phyloP scores from a whole-genome alignment of 805 yeast genomes.

The Hanseniaspora meyeri region DNA sequence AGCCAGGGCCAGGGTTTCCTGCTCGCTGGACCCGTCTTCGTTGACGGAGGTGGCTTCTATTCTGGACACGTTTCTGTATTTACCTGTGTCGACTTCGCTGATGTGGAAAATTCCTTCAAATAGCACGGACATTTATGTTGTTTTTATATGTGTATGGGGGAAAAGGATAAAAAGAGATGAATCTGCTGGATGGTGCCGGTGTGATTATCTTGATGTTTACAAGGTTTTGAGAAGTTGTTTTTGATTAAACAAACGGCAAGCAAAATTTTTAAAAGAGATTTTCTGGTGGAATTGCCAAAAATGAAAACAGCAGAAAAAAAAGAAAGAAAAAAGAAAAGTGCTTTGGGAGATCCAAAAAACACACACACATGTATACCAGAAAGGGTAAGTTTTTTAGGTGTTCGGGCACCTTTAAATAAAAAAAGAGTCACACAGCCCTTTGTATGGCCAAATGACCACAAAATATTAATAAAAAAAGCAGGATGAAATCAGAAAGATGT shows the following conservation, averaged over 20 bases:
- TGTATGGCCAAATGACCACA: too few relatives aligned
- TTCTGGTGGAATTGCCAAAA: too few relatives aligned
- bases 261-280: too few relatives aligned
- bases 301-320: neutral
- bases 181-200: too few relatives aligned
- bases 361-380: too few relatives aligned
- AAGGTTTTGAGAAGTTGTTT: neutral
- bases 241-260: neutral
- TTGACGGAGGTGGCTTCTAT: conserved; percentile 80
- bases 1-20: conserved; percentile 59
- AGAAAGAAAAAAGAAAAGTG: neutral
- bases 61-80: conserved; percentile 86
- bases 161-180: neutral
- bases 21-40: conserved; percentile 37
- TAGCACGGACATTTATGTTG: conserved; percentile 34
- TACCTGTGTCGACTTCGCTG: conserved; percentile 70
- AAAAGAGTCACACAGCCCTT: too few relatives aligned
- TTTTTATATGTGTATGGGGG: neutral
- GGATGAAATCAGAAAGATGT: too few relatives aligned
- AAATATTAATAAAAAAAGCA: too few relatives aligned
- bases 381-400: too few relatives aligned
- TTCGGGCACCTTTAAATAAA: too few relatives aligned
- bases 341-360: neutral
- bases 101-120: conserved; percentile 89
- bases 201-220: neutral